These are phyloP conservation scores for Solanum tacnaense DNA, from an alignment of 257 asterid genomes.

Conservation along the genomic window DNA sequence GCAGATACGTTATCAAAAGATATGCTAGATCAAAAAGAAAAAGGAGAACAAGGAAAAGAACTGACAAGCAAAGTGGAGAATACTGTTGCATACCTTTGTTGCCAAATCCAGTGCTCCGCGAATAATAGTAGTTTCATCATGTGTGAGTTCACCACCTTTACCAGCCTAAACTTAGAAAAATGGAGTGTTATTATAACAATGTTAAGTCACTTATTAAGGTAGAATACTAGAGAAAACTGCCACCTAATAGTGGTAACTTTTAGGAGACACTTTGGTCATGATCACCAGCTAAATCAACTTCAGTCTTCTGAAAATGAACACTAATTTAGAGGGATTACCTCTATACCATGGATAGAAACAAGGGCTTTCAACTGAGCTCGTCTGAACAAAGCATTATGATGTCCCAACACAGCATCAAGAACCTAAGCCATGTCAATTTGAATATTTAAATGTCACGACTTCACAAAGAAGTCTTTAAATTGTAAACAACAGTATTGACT, in stretches of 20 bases:
- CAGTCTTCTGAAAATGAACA: neutral
- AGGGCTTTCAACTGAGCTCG: conserved; percentile 96
- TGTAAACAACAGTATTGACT: neutral
- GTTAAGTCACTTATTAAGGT: neutral
- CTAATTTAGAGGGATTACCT: conserved; percentile 35
- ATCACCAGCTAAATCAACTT: neutral
- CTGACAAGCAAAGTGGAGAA: neutral
- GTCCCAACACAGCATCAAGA: conserved; percentile 83
- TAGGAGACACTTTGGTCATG: neutral
- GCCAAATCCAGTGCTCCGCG: conserved; percentile 97
- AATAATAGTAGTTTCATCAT: conserved; percentile 86
- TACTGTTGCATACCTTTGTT: conserved; percentile 43
- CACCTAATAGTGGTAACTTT: neutral
- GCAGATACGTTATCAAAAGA: neutral
- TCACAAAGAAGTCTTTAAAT: neutral
- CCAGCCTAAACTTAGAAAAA: conserved; percentile 55
- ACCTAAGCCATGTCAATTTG: conserved; percentile 24
- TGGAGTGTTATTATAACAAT: neutral
- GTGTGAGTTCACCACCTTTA: conserved; percentile 93
- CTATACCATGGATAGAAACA: conserved; percentile 85
- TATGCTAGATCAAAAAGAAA: neutral
- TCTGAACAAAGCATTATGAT: conserved; percentile 68
- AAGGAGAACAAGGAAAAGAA: neutral
- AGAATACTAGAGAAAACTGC: neutral
- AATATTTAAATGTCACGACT: neutral